Base-by-base conservation (phyloP, 345 rosid genomes). In the Hypericum androsaemum region DNA sequence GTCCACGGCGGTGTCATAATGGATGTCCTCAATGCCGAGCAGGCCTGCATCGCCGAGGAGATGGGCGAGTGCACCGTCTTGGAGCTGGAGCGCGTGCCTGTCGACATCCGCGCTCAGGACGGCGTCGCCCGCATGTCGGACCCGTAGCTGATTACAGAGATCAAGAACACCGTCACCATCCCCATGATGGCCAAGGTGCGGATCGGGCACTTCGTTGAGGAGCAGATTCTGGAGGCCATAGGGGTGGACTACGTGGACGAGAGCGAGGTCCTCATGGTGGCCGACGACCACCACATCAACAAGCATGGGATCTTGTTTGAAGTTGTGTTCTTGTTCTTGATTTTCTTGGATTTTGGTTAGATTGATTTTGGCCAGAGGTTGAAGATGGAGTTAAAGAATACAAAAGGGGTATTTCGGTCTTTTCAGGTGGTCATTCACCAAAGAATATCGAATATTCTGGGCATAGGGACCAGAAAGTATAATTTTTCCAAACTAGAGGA, bases 221-320 rank as follows among this genome's bases (percentile, higher is more conserved):
- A 15, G 5, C 50, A 46, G 22, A 46, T 46, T 32, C 50, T 46
- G 9, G 50, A 46, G 50, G 50, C 50, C 15, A 46, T 46, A 8
- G 50, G 50, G 17, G 22, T 46, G 9, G 50, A 46, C 10, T 46
- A 46, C 50, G 22, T 46, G 10, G 50, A 46, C 50, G 50, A 46
- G 50, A 46, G 50, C 50, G 50, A 46, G 50, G 50, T 46, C 50
- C 50, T 46, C 6, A 46, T 16, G 9, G 9, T 46, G 1, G 50
- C 50, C 10, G 50, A 46, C 8, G 50, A 46, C 15, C 15, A 46
- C 50, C 50, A 46, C 50, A 46, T 46, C 50, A 46, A 46, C 50
- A 46, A 46, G 50, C 50, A 46, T n/a, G n/a, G n/a, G n/a, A n/a
- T n/a, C n/a, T n/a, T n/a, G n/a, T n/a, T n/a, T n/a, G n/a, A n/a